phyloP scores from a whole-genome alignment of 192 early-diverging fungal species.

The Backusella macrospora region DNA sequence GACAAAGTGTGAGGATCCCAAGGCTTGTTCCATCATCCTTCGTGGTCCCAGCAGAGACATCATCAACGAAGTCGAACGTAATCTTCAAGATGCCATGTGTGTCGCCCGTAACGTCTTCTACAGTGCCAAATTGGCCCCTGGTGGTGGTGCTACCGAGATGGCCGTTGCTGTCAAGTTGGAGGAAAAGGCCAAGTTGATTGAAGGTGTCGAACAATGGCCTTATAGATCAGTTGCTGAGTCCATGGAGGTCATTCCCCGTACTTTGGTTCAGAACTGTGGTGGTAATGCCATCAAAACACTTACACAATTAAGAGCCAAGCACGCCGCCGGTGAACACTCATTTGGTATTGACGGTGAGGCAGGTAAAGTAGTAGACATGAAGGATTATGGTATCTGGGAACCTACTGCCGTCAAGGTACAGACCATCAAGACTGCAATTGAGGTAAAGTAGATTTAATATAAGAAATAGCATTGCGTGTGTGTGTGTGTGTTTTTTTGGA shows the following conservation, averaged over 20 bases:
- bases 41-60: slow-evolving; percentile 98
- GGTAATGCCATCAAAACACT: slow-evolving; percentile 97
- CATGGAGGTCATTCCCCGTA: slow-evolving; percentile 97
- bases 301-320: slow-evolving; percentile 94
- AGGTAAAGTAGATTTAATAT: slow-evolving; percentile 52
- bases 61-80: slow-evolving; percentile 97
- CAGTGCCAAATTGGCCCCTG: slow-evolving; percentile 89
- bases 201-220: slow-evolving; percentile 95
- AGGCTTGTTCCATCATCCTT: slow-evolving; percentile 97
- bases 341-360: slow-evolving; percentile 96
- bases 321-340: slow-evolving; percentile 81
- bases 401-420: slow-evolving; percentile 99
- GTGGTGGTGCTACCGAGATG: slow-evolving; percentile 99
- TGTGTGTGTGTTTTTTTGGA: background rate
- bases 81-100: slow-evolving; percentile 98
- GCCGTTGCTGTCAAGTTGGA: slow-evolving; percentile 87
- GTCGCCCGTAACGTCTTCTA: slow-evolving; percentile 99
- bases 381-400: slow-evolving; percentile 98
- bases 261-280: slow-evolving; percentile 98
- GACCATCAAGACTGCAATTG: slow-evolving; percentile 99
- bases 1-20: slow-evolving; percentile 92
- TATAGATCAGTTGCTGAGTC: slow-evolving; percentile 95
- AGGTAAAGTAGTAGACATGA: slow-evolving; percentile 95
- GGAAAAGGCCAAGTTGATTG: slow-evolving; percentile 87
- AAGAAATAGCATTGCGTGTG: too few species aligned